These are phyloP conservation scores for Macrophomina phaseolina DNA, from an alignment of 2,329 filamentous ascomycete genomes.

Conservation along the genomic window DNA sequence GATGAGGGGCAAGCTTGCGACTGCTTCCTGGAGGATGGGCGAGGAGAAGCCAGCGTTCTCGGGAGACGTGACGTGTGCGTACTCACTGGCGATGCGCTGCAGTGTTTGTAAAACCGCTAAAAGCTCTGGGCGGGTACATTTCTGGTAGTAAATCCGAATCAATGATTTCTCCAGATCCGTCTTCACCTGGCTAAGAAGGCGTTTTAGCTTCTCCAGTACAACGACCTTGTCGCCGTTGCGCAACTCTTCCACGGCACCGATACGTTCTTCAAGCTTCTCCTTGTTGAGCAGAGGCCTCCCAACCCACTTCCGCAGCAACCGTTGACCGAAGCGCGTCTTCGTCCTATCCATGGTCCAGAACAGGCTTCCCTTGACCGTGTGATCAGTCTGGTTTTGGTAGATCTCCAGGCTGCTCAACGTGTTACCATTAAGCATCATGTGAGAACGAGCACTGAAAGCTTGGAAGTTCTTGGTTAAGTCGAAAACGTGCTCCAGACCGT, in stretches of 20 bases:
- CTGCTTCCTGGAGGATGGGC: slow-evolving; percentile 69
- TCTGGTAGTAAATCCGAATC: slow-evolving; percentile 96
- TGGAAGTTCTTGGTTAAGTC: slow-evolving; percentile 97
- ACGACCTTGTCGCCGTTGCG: slow-evolving; percentile 69
- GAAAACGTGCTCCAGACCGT: slow-evolving; percentile 93
- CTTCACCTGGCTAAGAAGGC: slow-evolving; percentile 72
- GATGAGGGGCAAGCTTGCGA: slow-evolving; percentile 78
- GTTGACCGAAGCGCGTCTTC: slow-evolving; percentile 83
- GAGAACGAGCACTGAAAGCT: slow-evolving; percentile 88
- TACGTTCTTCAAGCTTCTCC: slow-evolving; percentile 73
- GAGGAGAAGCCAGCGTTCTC: slow-evolving; percentile 76
- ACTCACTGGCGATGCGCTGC: slow-evolving; percentile 80
- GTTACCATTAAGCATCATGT: slow-evolving; percentile 96
- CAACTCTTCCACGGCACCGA: slow-evolving; percentile 86
- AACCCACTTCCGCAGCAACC: slow-evolving; percentile 92
- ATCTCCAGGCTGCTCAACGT: slow-evolving; percentile 93
- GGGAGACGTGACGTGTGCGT: slow-evolving; percentile 68
- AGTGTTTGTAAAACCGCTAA: slow-evolving; percentile 83
- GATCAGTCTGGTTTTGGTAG: slow-evolving; percentile 92
- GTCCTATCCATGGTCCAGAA: slow-evolving; percentile 97
- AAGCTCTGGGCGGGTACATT: slow-evolving; percentile 88
- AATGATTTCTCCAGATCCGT: slow-evolving; percentile 90
- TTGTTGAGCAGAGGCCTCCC: slow-evolving; percentile 86
- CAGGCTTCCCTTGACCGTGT: slow-evolving; percentile 82
- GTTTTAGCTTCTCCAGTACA: slow-evolving; percentile 75